phyloP scores from a whole-genome alignment of 495 filamentous ascomycete genomes.

The Beverwykella pulmonaria region DNA sequence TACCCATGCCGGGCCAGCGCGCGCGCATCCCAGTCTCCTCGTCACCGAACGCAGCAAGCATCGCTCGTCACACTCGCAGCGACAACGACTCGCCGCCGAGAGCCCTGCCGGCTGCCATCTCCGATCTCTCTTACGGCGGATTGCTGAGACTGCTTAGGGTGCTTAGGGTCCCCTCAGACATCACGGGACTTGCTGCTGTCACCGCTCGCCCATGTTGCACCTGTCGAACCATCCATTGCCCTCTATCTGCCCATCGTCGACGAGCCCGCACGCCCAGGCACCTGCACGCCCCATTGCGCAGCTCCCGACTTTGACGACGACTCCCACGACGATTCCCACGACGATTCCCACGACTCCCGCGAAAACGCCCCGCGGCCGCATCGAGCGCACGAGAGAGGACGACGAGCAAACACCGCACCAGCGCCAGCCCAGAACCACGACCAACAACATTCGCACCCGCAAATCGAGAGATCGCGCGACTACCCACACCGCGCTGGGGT shows the following conservation, averaged over 20 bases:
- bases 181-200: slow-evolving; percentile 22
- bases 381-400: neutral
- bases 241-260: neutral
- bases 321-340: too few relatives aligned
- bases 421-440: neutral
- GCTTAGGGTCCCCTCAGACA: slow-evolving; percentile 1
- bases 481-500: slow-evolving; percentile 3
- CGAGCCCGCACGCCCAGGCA: neutral
- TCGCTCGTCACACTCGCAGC: neutral
- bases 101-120: slow-evolving; percentile 4
- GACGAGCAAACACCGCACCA: neutral
- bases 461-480: neutral
- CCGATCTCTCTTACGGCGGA: neutral
- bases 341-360: neutral
- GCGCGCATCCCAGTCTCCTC: neutral
- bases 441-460: neutral
- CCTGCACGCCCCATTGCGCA: too few relatives aligned
- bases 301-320: neutral
- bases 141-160: neutral
- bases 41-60: neutral
- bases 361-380: neutral
- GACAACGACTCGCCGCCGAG: neutral
- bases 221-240: slow-evolving; percentile 14
- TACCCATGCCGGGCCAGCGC: neutral
- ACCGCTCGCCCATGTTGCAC: slow-evolving; percentile 17